phyloP scores from a whole-genome alignment of 305 asterid genomes.

The Solanum hybrid region DNA sequence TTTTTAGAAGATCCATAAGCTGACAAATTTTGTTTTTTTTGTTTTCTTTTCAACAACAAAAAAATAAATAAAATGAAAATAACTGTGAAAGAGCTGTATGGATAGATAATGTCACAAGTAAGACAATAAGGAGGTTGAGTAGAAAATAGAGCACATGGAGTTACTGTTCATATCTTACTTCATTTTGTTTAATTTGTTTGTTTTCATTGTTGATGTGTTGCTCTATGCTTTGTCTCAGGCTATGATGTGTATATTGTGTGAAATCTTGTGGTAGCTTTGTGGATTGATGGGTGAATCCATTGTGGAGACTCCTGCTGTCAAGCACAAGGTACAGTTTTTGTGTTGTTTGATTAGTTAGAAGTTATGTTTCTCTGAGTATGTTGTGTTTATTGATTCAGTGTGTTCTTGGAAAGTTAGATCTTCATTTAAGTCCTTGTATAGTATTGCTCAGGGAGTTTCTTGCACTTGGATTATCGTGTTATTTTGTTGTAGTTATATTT shows the following conservation, averaged over 20 bases:
- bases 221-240: slow-evolving; percentile 25
- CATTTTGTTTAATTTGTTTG: slow-evolving; percentile 21
- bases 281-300: slow-evolving; percentile 44
- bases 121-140: slow-evolving; percentile 3
- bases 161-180: slow-evolving; percentile 18
- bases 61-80: background rate
- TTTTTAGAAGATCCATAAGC: slow-evolving; percentile 32
- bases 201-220: slow-evolving; percentile 30
- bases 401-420: slow-evolving; percentile 8
- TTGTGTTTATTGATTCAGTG: background rate
- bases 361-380: background rate
- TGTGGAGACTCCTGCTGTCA: slow-evolving; percentile 24
- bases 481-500: background rate
- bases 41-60: background rate
- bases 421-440: slow-evolving; percentile 9
- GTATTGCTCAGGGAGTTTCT: background rate
- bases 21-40: slow-evolving; percentile 7
- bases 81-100: slow-evolving; percentile 16
- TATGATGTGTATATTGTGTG: slow-evolving; percentile 8
- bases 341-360: slow-evolving; percentile 7
- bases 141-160: slow-evolving; percentile 43
- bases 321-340: slow-evolving; percentile 30
- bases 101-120: slow-evolving; percentile 15
- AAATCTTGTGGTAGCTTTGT: slow-evolving; percentile 14
- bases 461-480: background rate